Conservation (phyloP, 73 alveolate species). For the Paramecium caudatum region DNA sequence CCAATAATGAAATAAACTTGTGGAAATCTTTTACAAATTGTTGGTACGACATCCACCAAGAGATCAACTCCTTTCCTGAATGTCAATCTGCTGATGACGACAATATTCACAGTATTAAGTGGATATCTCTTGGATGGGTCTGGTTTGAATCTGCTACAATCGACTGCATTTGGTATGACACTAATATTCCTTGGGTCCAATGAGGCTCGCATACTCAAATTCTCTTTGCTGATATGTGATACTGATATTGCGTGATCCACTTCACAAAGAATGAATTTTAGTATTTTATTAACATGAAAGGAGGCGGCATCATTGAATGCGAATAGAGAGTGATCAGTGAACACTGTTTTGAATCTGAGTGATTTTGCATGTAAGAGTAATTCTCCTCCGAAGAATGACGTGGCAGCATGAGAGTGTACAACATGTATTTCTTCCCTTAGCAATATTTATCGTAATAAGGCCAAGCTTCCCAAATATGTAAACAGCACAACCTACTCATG, state of each 20-base stretch:
- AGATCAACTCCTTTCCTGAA: conserved; percentile 99
- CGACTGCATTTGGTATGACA: conserved; percentile 99
- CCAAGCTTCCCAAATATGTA: conserved; percentile 70
- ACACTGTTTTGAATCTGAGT: conserved; percentile 93
- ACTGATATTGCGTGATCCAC: conserved; percentile 98
- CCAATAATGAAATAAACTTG: conserved; percentile 93
- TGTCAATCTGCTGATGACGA: conserved; percentile 96
- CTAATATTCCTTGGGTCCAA: conserved; percentile 91
- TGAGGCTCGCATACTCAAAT: conserved; percentile 95
- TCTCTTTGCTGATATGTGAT: conserved; percentile 97
- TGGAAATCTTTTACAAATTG: conserved; percentile 94
- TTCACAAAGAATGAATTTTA: conserved; percentile 89
- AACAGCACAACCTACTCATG: conserved; percentile 69
- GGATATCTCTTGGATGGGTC: conserved; percentile 93
- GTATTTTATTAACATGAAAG: conserved; percentile 92
- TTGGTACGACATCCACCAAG: conserved; percentile 98
- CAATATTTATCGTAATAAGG: conserved; percentile 91
- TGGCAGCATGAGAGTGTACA: conserved; percentile 99
- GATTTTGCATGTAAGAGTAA: conserved; percentile 89
- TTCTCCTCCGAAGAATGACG: conserved; percentile 88
- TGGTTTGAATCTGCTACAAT: conserved; percentile 95
- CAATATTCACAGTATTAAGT: conserved; percentile 93
- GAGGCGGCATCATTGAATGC: conserved; percentile 98
- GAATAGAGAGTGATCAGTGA: conserved; percentile 99
- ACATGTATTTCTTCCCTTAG: conserved; percentile 96